These are phyloP conservation scores for Cryptosporidium parvum DNA, from an alignment of 169 alveolate genomes.

Conservation along the genomic window DNA sequence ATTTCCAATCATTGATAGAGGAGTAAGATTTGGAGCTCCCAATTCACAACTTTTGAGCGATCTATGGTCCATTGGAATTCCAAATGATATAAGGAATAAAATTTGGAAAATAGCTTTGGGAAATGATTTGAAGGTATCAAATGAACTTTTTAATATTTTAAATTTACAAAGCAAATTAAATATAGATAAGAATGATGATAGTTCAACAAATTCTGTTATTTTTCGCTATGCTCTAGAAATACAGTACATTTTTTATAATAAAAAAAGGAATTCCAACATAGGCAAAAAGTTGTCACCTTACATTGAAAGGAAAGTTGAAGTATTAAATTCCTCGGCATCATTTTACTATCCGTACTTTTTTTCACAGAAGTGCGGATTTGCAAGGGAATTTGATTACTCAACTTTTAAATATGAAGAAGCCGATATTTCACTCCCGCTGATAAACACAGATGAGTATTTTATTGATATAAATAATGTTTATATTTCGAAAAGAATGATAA, in stretches of 20 bases:
- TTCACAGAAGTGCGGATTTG: conserved; percentile 56
- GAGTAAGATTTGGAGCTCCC: conserved; percentile 73
- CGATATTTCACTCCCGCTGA: background rate
- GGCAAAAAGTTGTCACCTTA: conserved; percentile 30
- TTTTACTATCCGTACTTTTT: conserved; percentile 21
- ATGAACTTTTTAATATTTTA: conserved; percentile 50
- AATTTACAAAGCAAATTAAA: conserved; percentile 22
- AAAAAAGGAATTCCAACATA: background rate
- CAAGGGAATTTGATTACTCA: conserved; percentile 25
- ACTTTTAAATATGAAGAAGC: background rate
- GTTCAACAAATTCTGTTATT: background rate
- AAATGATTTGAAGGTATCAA: conserved; percentile 39
- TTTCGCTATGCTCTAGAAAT: conserved; percentile 60
- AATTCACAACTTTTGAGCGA: conserved; percentile 38
- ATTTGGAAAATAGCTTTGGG: conserved; percentile 60
- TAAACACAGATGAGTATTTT: conserved; percentile 40
- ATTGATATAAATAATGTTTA: conserved; percentile 21
- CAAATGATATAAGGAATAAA: conserved; percentile 37
- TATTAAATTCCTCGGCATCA: conserved; percentile 39
- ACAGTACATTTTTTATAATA: conserved; percentile 44
- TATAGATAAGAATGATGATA: background rate
- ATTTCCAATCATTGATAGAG: conserved; percentile 54
- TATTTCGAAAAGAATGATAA: background rate
- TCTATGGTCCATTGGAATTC: conserved; percentile 57
- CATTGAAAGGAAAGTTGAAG: conserved; percentile 27